Percentiles rank a stretch among this genome's conserved stretches.
Evolutionary conservation across 257 asterid species (phyloP).

Genomic region (Rubia yunnanensis): DNA sequence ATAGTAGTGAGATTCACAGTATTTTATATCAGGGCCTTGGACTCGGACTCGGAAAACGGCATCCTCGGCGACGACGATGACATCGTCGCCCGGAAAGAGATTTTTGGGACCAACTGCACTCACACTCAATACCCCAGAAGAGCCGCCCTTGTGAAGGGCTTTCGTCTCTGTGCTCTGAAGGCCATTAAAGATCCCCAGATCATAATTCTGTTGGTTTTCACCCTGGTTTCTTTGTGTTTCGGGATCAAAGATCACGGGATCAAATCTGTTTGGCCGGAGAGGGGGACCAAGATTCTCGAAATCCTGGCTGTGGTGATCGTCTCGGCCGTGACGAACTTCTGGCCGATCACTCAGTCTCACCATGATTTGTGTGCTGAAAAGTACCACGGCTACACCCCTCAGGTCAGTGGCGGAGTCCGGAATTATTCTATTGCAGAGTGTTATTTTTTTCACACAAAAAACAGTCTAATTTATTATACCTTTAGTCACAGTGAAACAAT

Average conservation of each 20-base stretch:
- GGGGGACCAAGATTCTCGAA: conserved; percentile 11
- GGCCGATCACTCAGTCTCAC: conserved; percentile 13
- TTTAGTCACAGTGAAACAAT: too few relatives aligned
- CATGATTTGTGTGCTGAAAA: background rate
- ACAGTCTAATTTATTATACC: too few relatives aligned
- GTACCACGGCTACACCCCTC: conserved; percentile 3
- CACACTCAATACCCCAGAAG: background rate
- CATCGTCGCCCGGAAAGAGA: background rate
- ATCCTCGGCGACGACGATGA: conserved; percentile 9
- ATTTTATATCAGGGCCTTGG: conserved; percentile 14
- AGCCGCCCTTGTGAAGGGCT: background rate
- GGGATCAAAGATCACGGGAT: conserved; percentile 17
- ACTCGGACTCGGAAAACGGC: conserved; percentile 15
- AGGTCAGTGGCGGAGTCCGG: background rate
- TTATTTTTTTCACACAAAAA: too few relatives aligned
- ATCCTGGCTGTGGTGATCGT: conserved; percentile 10
- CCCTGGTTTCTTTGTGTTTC: conserved; percentile 15
- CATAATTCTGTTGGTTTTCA: conserved; percentile 3
- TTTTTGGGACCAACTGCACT: conserved; percentile 10
- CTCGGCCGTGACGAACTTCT: conserved; percentile 10
- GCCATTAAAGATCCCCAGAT: conserved; percentile 15
- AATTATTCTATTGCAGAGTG: too few relatives aligned
- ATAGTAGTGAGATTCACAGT: too few relatives aligned
- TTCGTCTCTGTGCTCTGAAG: background rate
- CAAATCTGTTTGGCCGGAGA: conserved; percentile 9